Conservation (phyloP, 177 flowering plant species). For the Telopea speciosissima region DNA sequence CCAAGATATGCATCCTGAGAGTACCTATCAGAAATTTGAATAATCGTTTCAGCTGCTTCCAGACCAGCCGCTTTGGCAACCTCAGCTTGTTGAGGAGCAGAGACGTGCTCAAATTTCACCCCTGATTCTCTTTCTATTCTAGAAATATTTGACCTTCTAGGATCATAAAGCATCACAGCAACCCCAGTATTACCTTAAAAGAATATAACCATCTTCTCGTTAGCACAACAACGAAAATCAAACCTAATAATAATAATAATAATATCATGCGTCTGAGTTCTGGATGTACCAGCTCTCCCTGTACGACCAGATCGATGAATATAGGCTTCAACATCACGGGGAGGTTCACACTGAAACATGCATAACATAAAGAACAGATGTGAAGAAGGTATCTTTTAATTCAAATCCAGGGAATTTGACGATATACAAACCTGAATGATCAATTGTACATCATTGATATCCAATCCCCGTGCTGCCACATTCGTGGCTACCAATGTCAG, state of each 20-base stretch:
- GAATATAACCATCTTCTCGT: background rate
- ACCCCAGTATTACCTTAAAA: conserved; percentile 81
- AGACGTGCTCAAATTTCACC: conserved; percentile 83
- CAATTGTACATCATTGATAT: conserved; percentile 91
- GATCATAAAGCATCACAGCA: conserved; percentile 94
- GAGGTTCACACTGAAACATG: conserved; percentile 82
- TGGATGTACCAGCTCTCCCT: conserved; percentile 81
- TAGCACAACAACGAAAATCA: background rate
- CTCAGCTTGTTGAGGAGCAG: conserved; percentile 91
- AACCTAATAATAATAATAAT: background rate
- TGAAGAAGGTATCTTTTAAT: background rate
- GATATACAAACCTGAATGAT: conserved; percentile 73
- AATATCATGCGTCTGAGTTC: background rate
- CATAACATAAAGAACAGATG: conserved; percentile 7
- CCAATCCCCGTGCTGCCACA: conserved; percentile 96
- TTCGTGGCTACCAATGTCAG: conserved; percentile 83
- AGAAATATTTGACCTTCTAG: conserved; percentile 61
- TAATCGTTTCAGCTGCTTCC: conserved; percentile 66
- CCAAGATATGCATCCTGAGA: background rate
- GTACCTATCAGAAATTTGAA: conserved; percentile 80
- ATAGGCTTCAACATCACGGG: conserved; percentile 93
- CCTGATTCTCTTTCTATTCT: conserved; percentile 87
- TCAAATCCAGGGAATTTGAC: background rate
- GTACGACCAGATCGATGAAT: conserved; percentile 98
- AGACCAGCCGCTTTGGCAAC: conserved; percentile 80